These are phyloP conservation scores for Xylaria arbuscula DNA, from an alignment of 2,329 filamentous ascomycete genomes.

Conservation along the genomic window DNA sequence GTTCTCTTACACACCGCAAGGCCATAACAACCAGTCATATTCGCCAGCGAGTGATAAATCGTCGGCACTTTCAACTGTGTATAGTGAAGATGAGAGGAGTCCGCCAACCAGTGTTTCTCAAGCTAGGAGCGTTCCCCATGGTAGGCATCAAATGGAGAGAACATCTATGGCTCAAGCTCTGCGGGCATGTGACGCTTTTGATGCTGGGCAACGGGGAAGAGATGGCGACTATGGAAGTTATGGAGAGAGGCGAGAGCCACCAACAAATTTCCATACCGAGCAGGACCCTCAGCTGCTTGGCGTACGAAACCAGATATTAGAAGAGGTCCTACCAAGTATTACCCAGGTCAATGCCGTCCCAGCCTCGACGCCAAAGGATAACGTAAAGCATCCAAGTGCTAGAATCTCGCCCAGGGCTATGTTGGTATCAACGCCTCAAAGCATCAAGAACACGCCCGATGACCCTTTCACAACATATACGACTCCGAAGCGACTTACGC, in stretches of 20 bases:
- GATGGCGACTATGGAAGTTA: not conserved
- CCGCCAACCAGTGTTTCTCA: slow-evolving; percentile 31
- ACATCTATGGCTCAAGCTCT: slow-evolving; percentile 29
- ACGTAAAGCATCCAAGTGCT: not conserved
- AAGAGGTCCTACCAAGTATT: slow-evolving; percentile 13
- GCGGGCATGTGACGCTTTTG: slow-evolving; percentile 32
- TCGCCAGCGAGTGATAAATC: slow-evolving; percentile 58
- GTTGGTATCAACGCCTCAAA: slow-evolving; percentile 36
- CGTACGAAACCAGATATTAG: slow-evolving; percentile 31
- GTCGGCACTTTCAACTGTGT: slow-evolving; percentile 67
- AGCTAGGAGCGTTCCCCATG: slow-evolving; percentile 13
- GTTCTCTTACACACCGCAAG: not conserved
- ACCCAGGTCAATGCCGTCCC: not conserved
- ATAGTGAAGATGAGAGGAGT: slow-evolving; percentile 62
- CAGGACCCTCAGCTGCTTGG: slow-evolving; percentile 7
- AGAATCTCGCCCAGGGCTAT: slow-evolving; percentile 21
- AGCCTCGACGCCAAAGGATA: not conserved
- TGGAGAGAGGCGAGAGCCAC: not conserved
- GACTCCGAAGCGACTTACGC: slow-evolving; percentile 33
- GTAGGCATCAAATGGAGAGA: slow-evolving; percentile 22
- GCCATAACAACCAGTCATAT: slow-evolving; percentile 31
- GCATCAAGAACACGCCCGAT: slow-evolving; percentile 32
- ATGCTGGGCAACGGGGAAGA: not conserved
- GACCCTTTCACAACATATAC: slow-evolving; percentile 45
- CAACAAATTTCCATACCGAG: not conserved